Evolutionary conservation across 192 early-diverging fungal genomes (phyloP), one percentile per base, ranked within the genome.

Genomic region (Kappamyces sp.): DNA sequence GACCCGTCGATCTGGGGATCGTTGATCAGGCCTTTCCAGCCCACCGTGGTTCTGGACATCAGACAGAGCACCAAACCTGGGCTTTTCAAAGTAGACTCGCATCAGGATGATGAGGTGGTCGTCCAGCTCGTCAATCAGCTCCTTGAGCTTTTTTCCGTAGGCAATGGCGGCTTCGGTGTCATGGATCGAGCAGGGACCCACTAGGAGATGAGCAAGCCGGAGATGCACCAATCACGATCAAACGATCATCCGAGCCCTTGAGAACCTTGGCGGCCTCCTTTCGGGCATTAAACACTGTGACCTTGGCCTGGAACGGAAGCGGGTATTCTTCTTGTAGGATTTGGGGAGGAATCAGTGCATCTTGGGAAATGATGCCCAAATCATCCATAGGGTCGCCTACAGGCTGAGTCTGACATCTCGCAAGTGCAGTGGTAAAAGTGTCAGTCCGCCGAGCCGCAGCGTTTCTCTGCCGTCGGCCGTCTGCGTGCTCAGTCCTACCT

Each of bases 21-120:
- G 50, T 80, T 80, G 58, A 77, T 94, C 42, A 96, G 79, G 22
- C 93, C 93, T 73, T 96, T 96, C 92, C 92, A 96, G 30, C 92
- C 91, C 7, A 91, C 62, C 2, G 54, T 64, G 30, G 8, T 4
- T 15, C 88, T 87, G 87, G 12, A 88, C 91, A 35, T 90, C 88
- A n/a, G 89, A 91, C 4, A 22, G 22, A 22, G 22, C 22, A 22
- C 22, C 22, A 22, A 92, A 94, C 52, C 94, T 76, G 33, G 94
- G 94, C 74, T 97, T 97, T 65, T 97, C 94, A 87, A 97, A 95
- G 83, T 97, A 97, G 52, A 85, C 83, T 33, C 94, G 85, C 94
- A 97, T 97, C 47, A 97, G 69, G 61, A 97, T 88, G 33, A 88
- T 59, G 43, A 97, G 64, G 14, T 90, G 46, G 41, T 68, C 62